phyloP scores from a whole-genome alignment of 2,329 filamentous ascomycete species.

The Cercospora sojina region DNA sequence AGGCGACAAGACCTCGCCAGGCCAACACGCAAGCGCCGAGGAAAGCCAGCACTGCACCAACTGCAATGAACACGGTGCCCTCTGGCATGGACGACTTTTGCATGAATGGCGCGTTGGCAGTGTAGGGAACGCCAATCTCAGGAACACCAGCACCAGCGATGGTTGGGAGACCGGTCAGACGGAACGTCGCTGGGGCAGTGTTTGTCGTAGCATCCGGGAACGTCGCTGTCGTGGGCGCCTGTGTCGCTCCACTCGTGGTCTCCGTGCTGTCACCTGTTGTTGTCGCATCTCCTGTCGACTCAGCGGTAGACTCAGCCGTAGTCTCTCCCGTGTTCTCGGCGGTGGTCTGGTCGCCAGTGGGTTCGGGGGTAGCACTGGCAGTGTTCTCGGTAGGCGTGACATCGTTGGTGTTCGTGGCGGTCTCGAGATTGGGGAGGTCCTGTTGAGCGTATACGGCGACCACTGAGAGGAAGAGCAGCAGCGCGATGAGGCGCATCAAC shows the following conservation, averaged over 20 bases:
- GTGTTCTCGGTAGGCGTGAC: slow-evolving; percentile 15
- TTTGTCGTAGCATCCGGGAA: slow-evolving; percentile 28
- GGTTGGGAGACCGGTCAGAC: slow-evolving; percentile 51
- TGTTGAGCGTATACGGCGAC: slow-evolving; percentile 30
- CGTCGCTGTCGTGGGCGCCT: slow-evolving; percentile 12
- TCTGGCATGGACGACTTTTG: slow-evolving; percentile 80
- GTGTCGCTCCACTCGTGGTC: slow-evolving; percentile 27
- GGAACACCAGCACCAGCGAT: slow-evolving; percentile 62
- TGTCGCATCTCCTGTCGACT: slow-evolving; percentile 27
- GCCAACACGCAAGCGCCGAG: slow-evolving; percentile 77
- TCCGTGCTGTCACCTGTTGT: slow-evolving; percentile 24
- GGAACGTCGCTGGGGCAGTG: slow-evolving; percentile 29
- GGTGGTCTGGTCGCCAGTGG: slow-evolving; percentile 15
- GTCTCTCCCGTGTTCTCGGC: slow-evolving; percentile 23
- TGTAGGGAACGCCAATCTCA: slow-evolving; percentile 75
- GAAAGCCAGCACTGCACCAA: slow-evolving; percentile 82
- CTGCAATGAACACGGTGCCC: slow-evolving; percentile 93
- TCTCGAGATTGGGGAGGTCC: slow-evolving; percentile 33
- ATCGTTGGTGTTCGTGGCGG: slow-evolving; percentile 26
- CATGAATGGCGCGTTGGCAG: slow-evolving; percentile 85
- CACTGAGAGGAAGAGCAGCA: slow-evolving; percentile 29
- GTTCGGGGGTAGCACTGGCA: slow-evolving; percentile 17
- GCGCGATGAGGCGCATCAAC: slow-evolving; percentile 23
- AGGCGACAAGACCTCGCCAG: slow-evolving; percentile 86
- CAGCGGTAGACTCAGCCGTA: slow-evolving; percentile 20